Base-by-base conservation (phyloP, 371 early-diverging fungal species). In the Blakeslea trispora region DNA sequence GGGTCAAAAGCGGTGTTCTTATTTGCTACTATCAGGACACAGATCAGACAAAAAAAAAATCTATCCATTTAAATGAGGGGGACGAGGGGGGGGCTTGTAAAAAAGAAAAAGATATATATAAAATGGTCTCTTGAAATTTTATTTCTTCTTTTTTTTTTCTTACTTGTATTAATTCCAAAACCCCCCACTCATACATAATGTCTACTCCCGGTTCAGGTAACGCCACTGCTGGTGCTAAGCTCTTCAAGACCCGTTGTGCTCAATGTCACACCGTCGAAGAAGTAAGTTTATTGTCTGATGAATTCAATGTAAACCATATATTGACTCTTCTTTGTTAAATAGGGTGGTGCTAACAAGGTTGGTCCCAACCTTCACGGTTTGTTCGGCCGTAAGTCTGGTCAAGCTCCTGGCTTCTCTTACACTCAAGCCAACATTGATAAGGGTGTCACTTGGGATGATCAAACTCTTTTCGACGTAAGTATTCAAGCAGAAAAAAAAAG, bases 241-340 rank as follows among this genome's bases (percentile, higher is more conserved):
- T 97, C 81, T 98, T 98, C 93, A 95, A 96, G 88, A 97, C 97
- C 66, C 93, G 98, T 61, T 98, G 98, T 69, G 95, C 96, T 55
- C 94, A 93, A 72, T 98, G 99, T 89, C 97, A 98, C 88, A 96
- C 95, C 61, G 88, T 94, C 40, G 96, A 96, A 66, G 82, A 74
- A 67, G 91, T 89, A 77, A 70, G 11, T 19, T n/a, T n/a, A n/a
- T n/a, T n/a, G n/a, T n/a, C n/a, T n/a, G n/a, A n/a, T n/a, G n/a
- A n/a, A n/a, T n/a, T n/a, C n/a, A n/a, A n/a, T n/a, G n/a, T n/a
- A n/a, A n/a, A n/a, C n/a, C n/a, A n/a, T n/a, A n/a, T n/a, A n/a
- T n/a, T n/a, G n/a, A n/a, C n/a, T n/a, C n/a, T n/a, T n/a, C n/a
- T n/a, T n/a, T n/a, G n/a, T n/a, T n/a, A n/a, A 45, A n/a, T 59